Conservation (phyloP, 345 rosid genomes). For the Hevea brasiliensis region DNA sequence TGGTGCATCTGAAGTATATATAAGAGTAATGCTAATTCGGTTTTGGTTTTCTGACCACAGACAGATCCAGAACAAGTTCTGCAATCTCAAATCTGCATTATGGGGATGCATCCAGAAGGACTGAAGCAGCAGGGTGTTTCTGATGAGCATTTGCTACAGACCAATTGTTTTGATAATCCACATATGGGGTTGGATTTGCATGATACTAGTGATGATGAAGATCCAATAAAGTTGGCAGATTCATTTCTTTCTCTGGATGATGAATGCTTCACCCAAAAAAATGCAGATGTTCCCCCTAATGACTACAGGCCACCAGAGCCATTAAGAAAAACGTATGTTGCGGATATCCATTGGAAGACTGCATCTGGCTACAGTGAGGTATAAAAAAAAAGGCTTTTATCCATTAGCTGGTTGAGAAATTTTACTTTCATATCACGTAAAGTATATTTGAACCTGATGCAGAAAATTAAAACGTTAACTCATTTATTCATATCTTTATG, state of each 20-base stretch:
- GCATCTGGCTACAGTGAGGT: slow-evolving; percentile 18
- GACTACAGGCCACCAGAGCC: too few species aligned
- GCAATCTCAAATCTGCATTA: neutral
- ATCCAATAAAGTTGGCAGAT: neutral
- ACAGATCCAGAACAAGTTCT: neutral
- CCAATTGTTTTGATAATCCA: neutral
- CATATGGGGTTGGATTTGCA: neutral
- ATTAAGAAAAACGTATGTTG: too few species aligned
- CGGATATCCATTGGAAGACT: neutral
- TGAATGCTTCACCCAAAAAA: neutral
- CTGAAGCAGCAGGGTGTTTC: neutral
- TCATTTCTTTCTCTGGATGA: slow-evolving; percentile 6
- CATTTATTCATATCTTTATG: neutral
- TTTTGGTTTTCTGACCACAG: slow-evolving; percentile 18
- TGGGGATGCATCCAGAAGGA: neutral
- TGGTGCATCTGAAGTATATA: neutral
- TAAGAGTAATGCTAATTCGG: slow-evolving; percentile 5
- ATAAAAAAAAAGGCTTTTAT: slow-evolving; percentile 7
- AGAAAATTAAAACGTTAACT: neutral
- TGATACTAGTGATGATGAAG: neutral
- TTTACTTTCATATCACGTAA: neutral
- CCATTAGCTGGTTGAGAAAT: neutral
- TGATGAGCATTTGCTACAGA: neutral
- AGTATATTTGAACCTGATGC: neutral
- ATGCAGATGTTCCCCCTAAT: too few species aligned